phyloP scores from a whole-genome alignment of 2,329 filamentous ascomycete species.

The Alternaria arborescens region DNA sequence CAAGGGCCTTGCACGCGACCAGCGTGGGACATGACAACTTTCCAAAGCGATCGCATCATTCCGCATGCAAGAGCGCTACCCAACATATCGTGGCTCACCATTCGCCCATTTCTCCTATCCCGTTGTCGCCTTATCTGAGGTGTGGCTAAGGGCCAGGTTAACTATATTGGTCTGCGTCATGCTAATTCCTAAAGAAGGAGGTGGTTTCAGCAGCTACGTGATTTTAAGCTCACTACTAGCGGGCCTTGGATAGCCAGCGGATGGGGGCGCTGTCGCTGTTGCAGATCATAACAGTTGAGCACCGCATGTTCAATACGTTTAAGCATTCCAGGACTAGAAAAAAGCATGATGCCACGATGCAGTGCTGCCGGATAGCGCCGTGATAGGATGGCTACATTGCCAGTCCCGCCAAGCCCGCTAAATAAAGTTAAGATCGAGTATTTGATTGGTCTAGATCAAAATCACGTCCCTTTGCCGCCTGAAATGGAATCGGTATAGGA shows the following conservation, averaged over 20 bases:
- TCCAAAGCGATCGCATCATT: neutral
- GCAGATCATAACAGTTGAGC: conserved; percentile 14
- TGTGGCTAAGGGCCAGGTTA: conserved; percentile 30
- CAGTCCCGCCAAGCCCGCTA: conserved; percentile 13
- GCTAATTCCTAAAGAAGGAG: conserved; percentile 41
- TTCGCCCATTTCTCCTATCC: conserved; percentile 12
- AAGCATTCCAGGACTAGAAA: neutral
- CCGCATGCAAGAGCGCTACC: conserved; percentile 4
- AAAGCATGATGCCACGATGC: conserved; percentile 4
- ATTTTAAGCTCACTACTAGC: conserved; percentile 49
- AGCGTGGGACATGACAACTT: neutral
- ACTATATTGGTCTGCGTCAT: conserved; percentile 41
- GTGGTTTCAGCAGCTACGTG: conserved; percentile 37
- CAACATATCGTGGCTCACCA: conserved; percentile 6
- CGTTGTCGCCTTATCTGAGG: conserved; percentile 39
- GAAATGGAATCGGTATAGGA: conserved; percentile 20
- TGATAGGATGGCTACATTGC: conserved; percentile 28
- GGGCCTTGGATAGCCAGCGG: conserved; percentile 31
- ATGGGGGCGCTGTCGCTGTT: conserved; percentile 7
- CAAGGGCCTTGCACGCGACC: neutral
- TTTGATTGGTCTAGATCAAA: conserved; percentile 22
- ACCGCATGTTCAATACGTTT: conserved; percentile 8
- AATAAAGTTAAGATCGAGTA: neutral
- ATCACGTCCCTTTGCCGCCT: conserved; percentile 17
- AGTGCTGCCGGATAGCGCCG: conserved; percentile 12